Conservation (phyloP, 805 yeast species). For the Isabelozyma heimii region DNA sequence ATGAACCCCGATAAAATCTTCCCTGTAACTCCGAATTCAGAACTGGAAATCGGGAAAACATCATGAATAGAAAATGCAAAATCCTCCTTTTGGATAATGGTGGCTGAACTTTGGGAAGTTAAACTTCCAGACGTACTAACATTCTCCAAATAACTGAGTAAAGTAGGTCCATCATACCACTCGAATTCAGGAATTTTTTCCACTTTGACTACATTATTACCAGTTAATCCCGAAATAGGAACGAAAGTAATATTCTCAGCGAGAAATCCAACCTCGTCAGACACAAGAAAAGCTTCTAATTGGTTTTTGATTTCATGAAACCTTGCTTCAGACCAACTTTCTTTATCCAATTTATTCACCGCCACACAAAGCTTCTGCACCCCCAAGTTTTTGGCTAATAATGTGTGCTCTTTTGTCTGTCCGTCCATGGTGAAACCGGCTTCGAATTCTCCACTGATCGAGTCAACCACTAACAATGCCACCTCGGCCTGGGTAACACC, state of each 20-base stretch:
- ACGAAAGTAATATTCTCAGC: constrained; percentile 45
- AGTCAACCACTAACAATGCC: constrained; percentile 70
- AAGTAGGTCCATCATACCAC: constrained; percentile 50
- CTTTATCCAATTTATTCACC: constrained; percentile 69
- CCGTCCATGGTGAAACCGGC: constrained; percentile 66
- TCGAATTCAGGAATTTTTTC: constrained; percentile 29
- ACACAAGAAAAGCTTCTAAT: constrained; percentile 47
- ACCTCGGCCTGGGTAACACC: constrained; percentile 79
- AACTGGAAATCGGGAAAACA: constrained; percentile 45
- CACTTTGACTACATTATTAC: constrained; percentile 58
- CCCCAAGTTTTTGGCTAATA: constrained; percentile 66
- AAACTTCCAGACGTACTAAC: constrained; percentile 14
- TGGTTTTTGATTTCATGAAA: constrained; percentile 50
- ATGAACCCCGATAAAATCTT: constrained; percentile 65
- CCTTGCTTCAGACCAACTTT: constrained; percentile 53
- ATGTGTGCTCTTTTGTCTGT: constrained; percentile 76
- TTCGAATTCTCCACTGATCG: constrained; percentile 66
- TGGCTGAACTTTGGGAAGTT: constrained; percentile 8
- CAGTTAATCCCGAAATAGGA: constrained; percentile 69
- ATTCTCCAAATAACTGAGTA: constrained; percentile 40
- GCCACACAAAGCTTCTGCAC: constrained; percentile 59
- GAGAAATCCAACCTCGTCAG: constrained; percentile 50
- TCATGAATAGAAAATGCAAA: constrained; percentile 67
- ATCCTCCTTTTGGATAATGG: constrained; percentile 30
- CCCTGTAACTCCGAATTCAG: constrained; percentile 58